These are phyloP conservation scores for Capsicum chinense DNA, from an alignment of 257 asterid species.

Conservation along the genomic window DNA sequence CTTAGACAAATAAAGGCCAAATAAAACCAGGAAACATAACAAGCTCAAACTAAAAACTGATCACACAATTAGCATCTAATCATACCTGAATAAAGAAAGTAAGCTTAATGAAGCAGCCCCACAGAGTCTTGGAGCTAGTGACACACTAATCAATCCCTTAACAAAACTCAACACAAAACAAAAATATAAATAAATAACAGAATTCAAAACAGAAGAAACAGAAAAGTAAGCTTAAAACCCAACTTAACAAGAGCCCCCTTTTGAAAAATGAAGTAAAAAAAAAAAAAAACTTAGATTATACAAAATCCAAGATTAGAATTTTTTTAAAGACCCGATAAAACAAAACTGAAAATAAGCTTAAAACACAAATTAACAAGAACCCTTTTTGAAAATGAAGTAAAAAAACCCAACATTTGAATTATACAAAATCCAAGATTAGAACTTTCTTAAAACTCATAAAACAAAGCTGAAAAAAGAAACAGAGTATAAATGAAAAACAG, in stretches of 20 bases:
- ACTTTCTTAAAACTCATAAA: no score
- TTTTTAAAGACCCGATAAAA: neutral
- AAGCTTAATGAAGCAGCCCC: conserved; percentile 6
- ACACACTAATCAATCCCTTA: neutral
- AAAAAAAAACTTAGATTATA: neutral
- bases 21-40: neutral
- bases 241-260: neutral
- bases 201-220: neutral
- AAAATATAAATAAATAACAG: neutral
- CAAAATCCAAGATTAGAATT: neutral
- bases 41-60: neutral
- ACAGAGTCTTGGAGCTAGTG: neutral
- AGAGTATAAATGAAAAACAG: neutral
- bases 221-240: neutral
- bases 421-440: neutral
- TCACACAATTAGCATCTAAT: neutral
- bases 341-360: neutral
- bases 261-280: neutral
- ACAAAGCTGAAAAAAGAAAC: neutral
- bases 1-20: neutral
- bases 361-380: neutral
- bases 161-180: neutral
- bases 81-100: conserved; percentile 31
- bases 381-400: neutral
- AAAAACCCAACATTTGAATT: neutral